Base-by-base conservation (phyloP, 2,329 filamentous ascomycete genomes). In the Metarhizium humberi region DNA sequence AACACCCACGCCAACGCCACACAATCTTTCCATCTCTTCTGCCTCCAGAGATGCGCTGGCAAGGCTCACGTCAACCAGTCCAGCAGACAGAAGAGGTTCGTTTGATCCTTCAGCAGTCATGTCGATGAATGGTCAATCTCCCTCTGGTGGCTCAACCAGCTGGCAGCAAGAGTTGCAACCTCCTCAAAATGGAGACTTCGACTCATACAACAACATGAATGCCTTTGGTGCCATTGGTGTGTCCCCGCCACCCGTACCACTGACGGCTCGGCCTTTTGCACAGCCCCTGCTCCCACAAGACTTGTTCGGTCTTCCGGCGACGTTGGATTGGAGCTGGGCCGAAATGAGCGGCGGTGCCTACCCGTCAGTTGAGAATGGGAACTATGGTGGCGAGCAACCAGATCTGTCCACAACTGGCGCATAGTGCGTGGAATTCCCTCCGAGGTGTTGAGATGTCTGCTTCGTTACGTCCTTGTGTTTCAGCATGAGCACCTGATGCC, bases 241-340 rank as follows among this genome's bases (percentile, higher is more conserved):
- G 64, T 52, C 54, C 13, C 55, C 58, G 7, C 57, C 57, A 4
- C 46, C 55, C 8, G 16, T 58, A 10, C 29, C 57, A 4, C 38
- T 57, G 50, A 53, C 53, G 6, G 66, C 66, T n/a, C 66, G 65
- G 7, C 60, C 60, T 45, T 91, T 92, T 66, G 87, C 92, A 64
- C 88, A 95, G 61, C 92, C 92, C 0, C 87, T 96, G 64, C 83
- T 97, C 25, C 92, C 94, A 4, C 90, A 92, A 63, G 94, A 97
- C 71, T 72, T 97, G 30, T 99, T 94, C 84, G 88, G 92, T 69
- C 86, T 97, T 82, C 92, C 92, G 1, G 95, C 96, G 86, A 95
- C 90, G 3, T 79, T 97, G 25, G 92, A 97, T 67, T 96, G 92
- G 91, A 90, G 81, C 65, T 86, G 82, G 80, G 81, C 82, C 1